Evolutionary conservation across 176 grass and related monocot species (phyloP).

Genomic region (Pontederia crassipes): DNA sequence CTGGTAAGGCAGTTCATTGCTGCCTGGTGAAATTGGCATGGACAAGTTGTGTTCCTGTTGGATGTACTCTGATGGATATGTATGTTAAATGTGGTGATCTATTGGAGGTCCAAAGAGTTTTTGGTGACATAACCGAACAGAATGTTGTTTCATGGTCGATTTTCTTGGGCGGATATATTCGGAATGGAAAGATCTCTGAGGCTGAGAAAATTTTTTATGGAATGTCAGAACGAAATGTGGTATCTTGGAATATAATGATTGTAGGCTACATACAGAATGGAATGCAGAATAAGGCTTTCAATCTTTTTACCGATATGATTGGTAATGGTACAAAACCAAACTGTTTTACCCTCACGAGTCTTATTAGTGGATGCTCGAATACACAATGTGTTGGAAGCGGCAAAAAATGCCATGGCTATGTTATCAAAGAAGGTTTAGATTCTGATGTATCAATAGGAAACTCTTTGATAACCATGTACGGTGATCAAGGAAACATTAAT

Average conservation of each 20-base stretch:
- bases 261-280: conserved; percentile 10
- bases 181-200: conserved; percentile 11
- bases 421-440: conserved; percentile 14
- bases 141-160: conserved; percentile 18
- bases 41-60: background rate
- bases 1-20: conserved; percentile 10
- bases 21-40: conserved; percentile 13
- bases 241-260: conserved; percentile 20
- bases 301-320: conserved; percentile 11
- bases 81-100: conserved; percentile 11
- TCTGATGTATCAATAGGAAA: conserved; percentile 8
- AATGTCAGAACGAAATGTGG: conserved; percentile 16
- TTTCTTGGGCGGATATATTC: conserved; percentile 8
- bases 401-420: conserved; percentile 10
- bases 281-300: conserved; percentile 13
- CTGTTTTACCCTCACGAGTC: conserved; percentile 17
- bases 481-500: conserved; percentile 6
- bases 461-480: conserved; percentile 25
- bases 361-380: conserved; percentile 18
- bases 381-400: conserved; percentile 5
- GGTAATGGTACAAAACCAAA: conserved; percentile 11
- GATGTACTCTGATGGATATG: conserved; percentile 14
- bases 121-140: conserved; percentile 8
- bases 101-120: conserved; percentile 7
- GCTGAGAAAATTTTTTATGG: conserved; percentile 12